Evolutionary conservation across 2,329 filamentous ascomycete species (phyloP).

Genomic region (Colletotrichum eremochloae): DNA sequence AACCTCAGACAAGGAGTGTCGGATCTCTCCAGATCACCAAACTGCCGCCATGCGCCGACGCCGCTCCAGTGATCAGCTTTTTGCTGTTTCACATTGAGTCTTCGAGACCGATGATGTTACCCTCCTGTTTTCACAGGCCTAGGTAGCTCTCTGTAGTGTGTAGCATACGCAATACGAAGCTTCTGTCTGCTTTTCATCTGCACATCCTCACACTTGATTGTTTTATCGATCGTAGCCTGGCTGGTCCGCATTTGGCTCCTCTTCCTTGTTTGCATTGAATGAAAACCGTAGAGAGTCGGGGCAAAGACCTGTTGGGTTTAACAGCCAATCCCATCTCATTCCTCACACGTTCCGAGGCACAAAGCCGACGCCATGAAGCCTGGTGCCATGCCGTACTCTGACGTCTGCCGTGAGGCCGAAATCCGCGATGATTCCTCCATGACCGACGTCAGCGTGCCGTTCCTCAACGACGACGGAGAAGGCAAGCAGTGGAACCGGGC

Average conservation of each 20-base stretch:
- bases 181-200: neutral
- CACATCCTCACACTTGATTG: neutral
- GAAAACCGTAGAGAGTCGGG: neutral
- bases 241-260: neutral
- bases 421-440: slow-evolving; percentile 27
- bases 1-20: slow-evolving; percentile 39
- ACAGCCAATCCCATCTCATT: too few relatives aligned
- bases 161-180: neutral
- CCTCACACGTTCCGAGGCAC: neutral
- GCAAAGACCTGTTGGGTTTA: neutral
- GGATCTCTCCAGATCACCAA: slow-evolving; percentile 32
- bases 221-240: neutral
- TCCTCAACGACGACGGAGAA: slow-evolving; percentile 30
- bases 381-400: slow-evolving; percentile 14
- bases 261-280: neutral
- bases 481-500: slow-evolving; percentile 23
- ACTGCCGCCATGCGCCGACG: neutral
- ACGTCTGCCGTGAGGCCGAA: slow-evolving; percentile 15
- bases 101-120: slow-evolving; percentile 9
- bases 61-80: neutral
- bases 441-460: slow-evolving; percentile 35
- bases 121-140: neutral
- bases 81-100: slow-evolving; percentile 31
- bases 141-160: neutral
- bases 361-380: slow-evolving; percentile 10